A percentile compares a stretch with the other conserved stretches of the same genome.
Conservation (phyloP, 129 eudicot genomes). For the Sambucus nigra region DNA sequence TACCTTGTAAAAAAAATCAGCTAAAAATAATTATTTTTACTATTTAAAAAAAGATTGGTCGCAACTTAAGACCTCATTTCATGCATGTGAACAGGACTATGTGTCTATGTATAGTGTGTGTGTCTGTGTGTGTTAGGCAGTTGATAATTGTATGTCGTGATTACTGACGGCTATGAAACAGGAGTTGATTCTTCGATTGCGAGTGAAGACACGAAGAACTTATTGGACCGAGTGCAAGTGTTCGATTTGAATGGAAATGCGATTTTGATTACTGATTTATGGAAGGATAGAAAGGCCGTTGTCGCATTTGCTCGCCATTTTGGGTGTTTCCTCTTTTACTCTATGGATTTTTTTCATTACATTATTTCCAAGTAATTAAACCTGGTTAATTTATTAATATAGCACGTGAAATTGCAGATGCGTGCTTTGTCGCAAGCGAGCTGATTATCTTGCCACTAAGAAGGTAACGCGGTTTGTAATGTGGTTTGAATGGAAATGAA, state of each 20-base stretch:
- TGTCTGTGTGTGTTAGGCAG: neutral
- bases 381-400: neutral
- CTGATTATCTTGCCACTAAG: slow-evolving; percentile 79
- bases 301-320: slow-evolving; percentile 99
- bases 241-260: slow-evolving; percentile 64
- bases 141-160: neutral
- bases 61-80: too few species aligned
- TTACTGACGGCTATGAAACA: slow-evolving; percentile 9
- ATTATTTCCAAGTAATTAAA: neutral
- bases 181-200: slow-evolving; percentile 37
- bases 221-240: slow-evolving; percentile 59
- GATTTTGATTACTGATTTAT: slow-evolving; percentile 60
- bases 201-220: slow-evolving; percentile 20
- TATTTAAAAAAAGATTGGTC: too few species aligned
- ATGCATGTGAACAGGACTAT: neutral
- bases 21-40: too few species aligned
- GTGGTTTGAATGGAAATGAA: neutral
- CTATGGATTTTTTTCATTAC: neutral
- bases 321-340: slow-evolving; percentile 35
- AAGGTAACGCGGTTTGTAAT: slow-evolving; percentile 40
- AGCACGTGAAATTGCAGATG: slow-evolving; percentile 44
- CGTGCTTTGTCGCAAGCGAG: slow-evolving; percentile 83
- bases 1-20: too few species aligned
- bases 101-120: neutral
- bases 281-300: slow-evolving; percentile 96